phyloP scores from a whole-genome alignment of 2,329 filamentous ascomycete genomes.

The Amesomyces nigricolor region DNA sequence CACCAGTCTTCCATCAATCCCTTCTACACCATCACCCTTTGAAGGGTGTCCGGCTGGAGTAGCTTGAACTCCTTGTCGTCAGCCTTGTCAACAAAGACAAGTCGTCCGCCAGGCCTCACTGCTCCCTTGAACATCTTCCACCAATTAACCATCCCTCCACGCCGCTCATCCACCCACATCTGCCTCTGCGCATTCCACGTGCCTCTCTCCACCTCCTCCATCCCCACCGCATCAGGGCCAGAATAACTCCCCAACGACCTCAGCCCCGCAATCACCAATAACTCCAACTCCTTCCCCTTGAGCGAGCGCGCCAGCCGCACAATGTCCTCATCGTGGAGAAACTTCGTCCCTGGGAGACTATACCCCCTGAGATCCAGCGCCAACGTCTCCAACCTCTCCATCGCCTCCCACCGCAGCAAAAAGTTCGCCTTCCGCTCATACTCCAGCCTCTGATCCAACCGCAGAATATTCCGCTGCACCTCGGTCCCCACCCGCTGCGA shows the following conservation, averaged over 20 bases:
- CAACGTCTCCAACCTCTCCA: slow-evolving; percentile 17
- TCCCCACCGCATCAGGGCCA: not conserved
- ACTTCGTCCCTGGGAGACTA: not conserved
- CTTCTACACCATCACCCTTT: not conserved
- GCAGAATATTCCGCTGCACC: not conserved
- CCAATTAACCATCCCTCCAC: slow-evolving; percentile 10
- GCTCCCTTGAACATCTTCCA: slow-evolving; percentile 13
- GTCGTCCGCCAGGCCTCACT: slow-evolving; percentile 19
- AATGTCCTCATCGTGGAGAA: not conserved
- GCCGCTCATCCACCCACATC: not conserved
- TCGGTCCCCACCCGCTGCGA: not conserved
- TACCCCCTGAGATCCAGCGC: slow-evolving; percentile 17
- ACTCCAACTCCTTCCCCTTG: slow-evolving; percentile 1
- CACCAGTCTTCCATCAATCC: no score
- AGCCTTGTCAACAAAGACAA: slow-evolving; percentile 18
- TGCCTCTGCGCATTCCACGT: not conserved
- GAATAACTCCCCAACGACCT: slow-evolving; percentile 4
- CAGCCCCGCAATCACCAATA: slow-evolving; percentile 21
- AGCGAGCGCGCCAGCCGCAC: slow-evolving; percentile 8
- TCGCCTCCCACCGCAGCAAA: slow-evolving; percentile 10
- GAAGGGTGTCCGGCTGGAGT: not conserved
- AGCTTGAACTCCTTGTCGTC: not conserved
- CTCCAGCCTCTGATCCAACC: not conserved
- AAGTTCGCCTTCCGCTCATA: slow-evolving; percentile 10
- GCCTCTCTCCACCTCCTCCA: slow-evolving; percentile 4